phyloP scores from a whole-genome alignment of 257 asterid species.

The Fraxinus pennsylvanica region DNA sequence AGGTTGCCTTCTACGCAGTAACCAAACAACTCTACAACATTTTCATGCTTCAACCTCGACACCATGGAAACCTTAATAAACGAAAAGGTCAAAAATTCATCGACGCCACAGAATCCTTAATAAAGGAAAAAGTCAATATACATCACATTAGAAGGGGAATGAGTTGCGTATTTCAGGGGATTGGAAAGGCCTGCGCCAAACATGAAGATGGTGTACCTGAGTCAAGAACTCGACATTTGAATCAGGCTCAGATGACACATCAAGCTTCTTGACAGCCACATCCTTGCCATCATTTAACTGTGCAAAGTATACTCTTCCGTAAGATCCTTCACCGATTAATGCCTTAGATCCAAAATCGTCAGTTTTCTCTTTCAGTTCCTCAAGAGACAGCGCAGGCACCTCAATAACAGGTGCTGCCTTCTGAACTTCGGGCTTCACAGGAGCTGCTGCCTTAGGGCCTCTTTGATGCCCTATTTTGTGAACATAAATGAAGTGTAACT shows the following conservation, averaged over 20 bases:
- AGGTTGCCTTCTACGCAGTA: slow-evolving; percentile 89
- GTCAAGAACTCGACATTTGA: slow-evolving; percentile 79
- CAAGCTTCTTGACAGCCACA: slow-evolving; percentile 95
- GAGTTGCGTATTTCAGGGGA: slow-evolving; percentile 17
- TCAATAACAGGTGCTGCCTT: slow-evolving; percentile 72
- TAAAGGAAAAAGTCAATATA: slow-evolving; percentile 22
- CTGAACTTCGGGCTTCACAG: slow-evolving; percentile 69
- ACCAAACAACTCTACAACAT: slow-evolving; percentile 87
- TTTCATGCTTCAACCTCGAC: slow-evolving; percentile 87
- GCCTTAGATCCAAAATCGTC: slow-evolving; percentile 84
- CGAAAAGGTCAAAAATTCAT: slow-evolving; percentile 21
- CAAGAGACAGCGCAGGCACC: slow-evolving; percentile 75
- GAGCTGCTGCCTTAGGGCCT: slow-evolving; percentile 61
- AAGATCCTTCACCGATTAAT: slow-evolving; percentile 89
- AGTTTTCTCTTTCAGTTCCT: slow-evolving; percentile 80
- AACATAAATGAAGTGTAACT: slow-evolving; percentile 21
- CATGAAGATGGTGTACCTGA: slow-evolving; percentile 52
- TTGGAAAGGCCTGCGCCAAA: slow-evolving; percentile 11
- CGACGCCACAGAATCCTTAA: slow-evolving; percentile 48
- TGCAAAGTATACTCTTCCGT: slow-evolving; percentile 87
- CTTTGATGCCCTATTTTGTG: slow-evolving; percentile 52
- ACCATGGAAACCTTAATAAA: slow-evolving; percentile 81
- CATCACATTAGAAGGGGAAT: slow-evolving; percentile 15
- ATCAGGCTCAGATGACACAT: slow-evolving; percentile 89
- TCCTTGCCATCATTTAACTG: slow-evolving; percentile 64